Evolutionary conservation across 805 yeast species (phyloP).

Genomic region (Torulaspora gathmanii): DNA sequence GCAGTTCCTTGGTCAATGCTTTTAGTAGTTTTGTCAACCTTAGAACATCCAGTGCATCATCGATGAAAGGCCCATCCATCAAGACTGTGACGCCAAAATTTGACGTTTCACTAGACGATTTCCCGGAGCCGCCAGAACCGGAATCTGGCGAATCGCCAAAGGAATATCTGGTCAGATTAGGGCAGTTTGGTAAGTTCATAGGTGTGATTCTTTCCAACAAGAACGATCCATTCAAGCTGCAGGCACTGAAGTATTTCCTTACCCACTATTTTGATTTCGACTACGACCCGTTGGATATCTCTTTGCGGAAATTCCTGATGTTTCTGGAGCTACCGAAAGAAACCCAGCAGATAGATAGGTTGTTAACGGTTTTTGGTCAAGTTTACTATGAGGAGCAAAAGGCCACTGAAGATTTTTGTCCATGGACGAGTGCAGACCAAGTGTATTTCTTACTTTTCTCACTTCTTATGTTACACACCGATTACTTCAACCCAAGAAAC

Average conservation of each 20-base stretch:
- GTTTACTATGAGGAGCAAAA: conserved; percentile 42
- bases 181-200: conserved; percentile 33
- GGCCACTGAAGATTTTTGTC: conserved; percentile 7
- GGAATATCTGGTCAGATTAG: conserved; percentile 27
- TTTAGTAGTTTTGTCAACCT: conserved; percentile 37
- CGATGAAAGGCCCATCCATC: conserved; percentile 10
- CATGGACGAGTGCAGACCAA: conserved; percentile 44
- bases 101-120: conserved; percentile 17
- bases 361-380: conserved; percentile 52
- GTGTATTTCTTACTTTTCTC: conserved; percentile 62
- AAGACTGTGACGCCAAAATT: conserved; percentile 5
- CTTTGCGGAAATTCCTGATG: conserved; percentile 56
- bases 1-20: conserved; percentile 38
- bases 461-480: conserved; percentile 68
- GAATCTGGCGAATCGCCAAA: conserved; percentile 28
- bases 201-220: conserved; percentile 31
- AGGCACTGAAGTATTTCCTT: conserved; percentile 32
- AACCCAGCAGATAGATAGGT: conserved; percentile 70
- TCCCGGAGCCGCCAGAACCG: conserved; percentile 31
- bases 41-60: conserved; percentile 27
- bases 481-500: conserved; percentile 62
- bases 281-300: conserved; percentile 58
- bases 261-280: conserved; percentile 43
- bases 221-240: conserved; percentile 26
- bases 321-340: conserved; percentile 61